Evolutionary conservation across 179 eudicot genomes (phyloP), one percentile per base, ranked within the genome.

Genomic region (Beta macrorhiza): DNA sequence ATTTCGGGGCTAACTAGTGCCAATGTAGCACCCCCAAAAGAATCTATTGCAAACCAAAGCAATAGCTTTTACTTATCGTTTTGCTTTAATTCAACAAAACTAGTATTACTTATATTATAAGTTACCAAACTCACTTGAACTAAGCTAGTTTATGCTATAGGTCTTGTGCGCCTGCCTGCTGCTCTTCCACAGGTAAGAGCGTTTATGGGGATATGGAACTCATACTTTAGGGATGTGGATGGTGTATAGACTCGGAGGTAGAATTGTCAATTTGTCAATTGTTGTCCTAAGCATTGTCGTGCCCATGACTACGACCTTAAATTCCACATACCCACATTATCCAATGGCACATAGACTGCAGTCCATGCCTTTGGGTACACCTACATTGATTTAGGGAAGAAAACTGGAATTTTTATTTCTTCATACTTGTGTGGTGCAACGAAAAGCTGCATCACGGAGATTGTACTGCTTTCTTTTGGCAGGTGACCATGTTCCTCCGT

Each of bases 291-390:
- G 87, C 93, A 95, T 74, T 93, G 99, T 67, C 97, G 84, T 25
- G 93, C 99, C 99, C 99, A 95, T 75, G 82, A 92, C 85, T 95
- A 98, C 3, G 97, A 79, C 82, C 99, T 90, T 69, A 95, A 53
- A 82, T 95, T 91, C 99, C 99, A 95, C 99, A 91, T 93, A 49
- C 99, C 99, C 12, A 93, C 99, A 65, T 95, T 95, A 87, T 95
- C 99, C 29, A 95, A 87, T 5, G 99, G 88, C 22, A 95, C 45
- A 42, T 91, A 93, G 3, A 95, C 84, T 0, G 98, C 97, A 13
- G 95, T 89, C 99, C 99, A 95, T 73, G 97, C 92, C 17, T 87
- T 88, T 7, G 98, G 99, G 80, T 95, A 95, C 12, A 95, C 99
- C 99, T 95, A 84, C 86, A 77, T 72, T 32, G 45, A 37, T 37